Conservation (phyloP, 2,329 filamentous ascomycete genomes). For the Aspergillus flavus region DNA sequence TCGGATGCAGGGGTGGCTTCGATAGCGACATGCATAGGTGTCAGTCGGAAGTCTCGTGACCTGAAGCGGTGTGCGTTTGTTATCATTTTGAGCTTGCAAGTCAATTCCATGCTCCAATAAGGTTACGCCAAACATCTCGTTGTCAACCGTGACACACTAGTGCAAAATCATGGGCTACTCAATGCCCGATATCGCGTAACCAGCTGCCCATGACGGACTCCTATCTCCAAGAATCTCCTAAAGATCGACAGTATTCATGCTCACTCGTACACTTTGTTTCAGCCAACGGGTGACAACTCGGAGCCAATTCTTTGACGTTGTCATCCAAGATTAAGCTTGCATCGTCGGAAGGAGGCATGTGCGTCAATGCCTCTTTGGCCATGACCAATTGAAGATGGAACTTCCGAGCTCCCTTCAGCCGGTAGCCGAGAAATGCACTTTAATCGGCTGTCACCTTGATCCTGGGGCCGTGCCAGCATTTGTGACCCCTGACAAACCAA, state of each 20-base stretch:
- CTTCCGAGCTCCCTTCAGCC: no score
- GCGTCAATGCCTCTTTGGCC: no score
- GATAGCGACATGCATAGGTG: not conserved
- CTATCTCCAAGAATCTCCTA: not conserved
- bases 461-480: conserved; percentile 6
- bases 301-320: no score
- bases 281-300: accelerated
- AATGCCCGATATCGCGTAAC: not conserved
- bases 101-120: not conserved
- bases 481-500: conserved; percentile 18
- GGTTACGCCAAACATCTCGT: not conserved
- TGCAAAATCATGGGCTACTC: not conserved
- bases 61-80: not conserved
- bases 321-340: no score
- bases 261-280: not conserved
- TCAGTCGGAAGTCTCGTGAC: not conserved
- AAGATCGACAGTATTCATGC: not conserved
- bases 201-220: not conserved
- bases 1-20: not conserved
- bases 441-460: no score
- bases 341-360: no score
- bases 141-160: not conserved
- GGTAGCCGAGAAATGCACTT: no score
- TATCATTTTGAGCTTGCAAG: not conserved
- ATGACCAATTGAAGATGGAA: no score